Conservation (phyloP, 116 monocot species). For the Iris pallida region DNA sequence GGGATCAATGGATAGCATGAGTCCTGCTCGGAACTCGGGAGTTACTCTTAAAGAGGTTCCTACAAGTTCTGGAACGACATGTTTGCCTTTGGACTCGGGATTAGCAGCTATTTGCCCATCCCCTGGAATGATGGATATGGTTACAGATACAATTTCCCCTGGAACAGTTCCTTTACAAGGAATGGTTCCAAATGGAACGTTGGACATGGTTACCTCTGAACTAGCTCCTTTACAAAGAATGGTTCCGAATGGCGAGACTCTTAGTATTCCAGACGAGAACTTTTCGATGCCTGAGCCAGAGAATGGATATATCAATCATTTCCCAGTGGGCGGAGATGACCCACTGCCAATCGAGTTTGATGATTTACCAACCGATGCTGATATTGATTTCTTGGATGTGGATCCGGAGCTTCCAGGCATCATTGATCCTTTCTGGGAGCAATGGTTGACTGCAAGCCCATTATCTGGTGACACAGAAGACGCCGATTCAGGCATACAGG, state of each 20-base stretch:
- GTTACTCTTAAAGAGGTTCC: conserved; percentile 24
- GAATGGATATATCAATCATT: neutral
- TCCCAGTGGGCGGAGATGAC: conserved; percentile 6
- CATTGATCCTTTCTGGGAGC: conserved; percentile 33
- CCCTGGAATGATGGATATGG: neutral
- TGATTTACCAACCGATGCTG: conserved; percentile 1
- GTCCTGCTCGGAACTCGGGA: conserved; percentile 12
- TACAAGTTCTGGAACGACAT: neutral
- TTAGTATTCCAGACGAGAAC: neutral
- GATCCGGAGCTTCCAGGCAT: conserved; percentile 11
- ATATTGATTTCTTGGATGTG: conserved; percentile 9
- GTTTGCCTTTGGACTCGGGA: conserved; percentile 3
- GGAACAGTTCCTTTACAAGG: conserved; percentile 5
- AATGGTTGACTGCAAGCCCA: conserved; percentile 20
- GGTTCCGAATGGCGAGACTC: neutral
- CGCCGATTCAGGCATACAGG: conserved; percentile 14
- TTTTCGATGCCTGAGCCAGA: neutral
- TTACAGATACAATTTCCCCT: neutral
- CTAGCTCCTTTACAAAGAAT: conserved; percentile 6
- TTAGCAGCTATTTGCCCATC: conserved; percentile 1
- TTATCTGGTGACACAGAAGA: conserved; percentile 10
- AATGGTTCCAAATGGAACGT: neutral
- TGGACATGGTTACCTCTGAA: neutral
- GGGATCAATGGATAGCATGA: conserved; percentile 5
- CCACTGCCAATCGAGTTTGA: conserved; percentile 9